phyloP scores from a whole-genome alignment of 2,329 filamentous ascomycete species.

The Aureobasidium musti region DNA sequence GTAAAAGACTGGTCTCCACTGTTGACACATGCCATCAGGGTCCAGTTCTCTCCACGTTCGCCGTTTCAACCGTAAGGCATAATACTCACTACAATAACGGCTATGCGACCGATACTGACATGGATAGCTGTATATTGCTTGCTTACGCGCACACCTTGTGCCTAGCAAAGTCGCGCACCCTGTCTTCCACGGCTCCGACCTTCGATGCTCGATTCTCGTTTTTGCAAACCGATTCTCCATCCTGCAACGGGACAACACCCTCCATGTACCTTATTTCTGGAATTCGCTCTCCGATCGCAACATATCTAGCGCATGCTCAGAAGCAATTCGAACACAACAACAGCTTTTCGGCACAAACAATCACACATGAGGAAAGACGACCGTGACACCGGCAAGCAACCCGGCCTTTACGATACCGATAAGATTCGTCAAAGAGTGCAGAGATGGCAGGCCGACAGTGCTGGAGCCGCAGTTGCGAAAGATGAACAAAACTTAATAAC shows the following conservation, averaged over 20 bases:
- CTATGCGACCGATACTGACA: background rate
- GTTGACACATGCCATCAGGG: slow-evolving; percentile 21
- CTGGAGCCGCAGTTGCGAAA: slow-evolving; percentile 57
- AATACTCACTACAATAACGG: background rate
- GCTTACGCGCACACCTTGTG: background rate
- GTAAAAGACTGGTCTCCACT: slow-evolving; percentile 4
- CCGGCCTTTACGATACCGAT: slow-evolving; percentile 18
- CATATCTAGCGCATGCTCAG: slow-evolving; percentile 8
- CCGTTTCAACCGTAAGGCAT: slow-evolving; percentile 18
- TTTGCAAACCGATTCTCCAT: background rate
- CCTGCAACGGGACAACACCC: background rate
- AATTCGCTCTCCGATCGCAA: background rate
- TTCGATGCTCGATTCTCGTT: background rate
- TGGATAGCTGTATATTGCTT: background rate
- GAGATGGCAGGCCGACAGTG: slow-evolving; percentile 80
- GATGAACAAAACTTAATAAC: slow-evolving; percentile 59
- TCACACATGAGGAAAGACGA: slow-evolving; percentile 10
- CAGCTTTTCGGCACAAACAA: background rate
- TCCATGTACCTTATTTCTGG: background rate
- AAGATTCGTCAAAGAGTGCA: slow-evolving; percentile 74
- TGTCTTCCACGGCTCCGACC: background rate
- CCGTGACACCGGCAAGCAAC: slow-evolving; percentile 27
- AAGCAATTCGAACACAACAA: background rate
- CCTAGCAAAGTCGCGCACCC: background rate
- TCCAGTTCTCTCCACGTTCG: slow-evolving; percentile 10